These are phyloP conservation scores for Saksenaea vasiformis DNA, from an alignment of 371 early-diverging fungal species.

Conservation along the genomic window DNA sequence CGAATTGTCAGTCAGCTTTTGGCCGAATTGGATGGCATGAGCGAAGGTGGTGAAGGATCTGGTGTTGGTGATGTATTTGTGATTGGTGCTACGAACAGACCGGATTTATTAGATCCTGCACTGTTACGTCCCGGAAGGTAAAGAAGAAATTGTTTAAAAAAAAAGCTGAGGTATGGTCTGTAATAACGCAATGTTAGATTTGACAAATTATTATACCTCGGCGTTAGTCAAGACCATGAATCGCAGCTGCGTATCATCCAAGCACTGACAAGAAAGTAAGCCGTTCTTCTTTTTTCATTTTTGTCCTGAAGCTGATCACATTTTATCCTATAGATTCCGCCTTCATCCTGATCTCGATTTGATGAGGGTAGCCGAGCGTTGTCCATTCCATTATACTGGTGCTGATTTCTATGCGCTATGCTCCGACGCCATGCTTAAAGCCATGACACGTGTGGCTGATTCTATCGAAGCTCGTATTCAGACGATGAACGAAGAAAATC, in stretches of 20 bases:
- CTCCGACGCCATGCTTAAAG: slow-evolving; percentile 96
- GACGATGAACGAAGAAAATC: slow-evolving; percentile 34
- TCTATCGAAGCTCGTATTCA: slow-evolving; percentile 71
- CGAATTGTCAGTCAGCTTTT: slow-evolving; percentile 95
- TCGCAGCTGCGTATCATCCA: slow-evolving; percentile 85
- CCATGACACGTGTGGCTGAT: slow-evolving; percentile 87
- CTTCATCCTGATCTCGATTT: slow-evolving; percentile 79
- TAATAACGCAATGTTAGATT: slow-evolving; percentile 58
- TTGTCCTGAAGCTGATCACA: not conserved
- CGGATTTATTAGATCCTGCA: slow-evolving; percentile 98
- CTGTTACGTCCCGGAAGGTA: slow-evolving; percentile 67
- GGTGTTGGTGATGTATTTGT: slow-evolving; percentile 95
- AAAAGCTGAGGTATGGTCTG: not conserved
- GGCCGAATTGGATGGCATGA: slow-evolving; percentile 95
- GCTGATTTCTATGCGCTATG: slow-evolving; percentile 98
- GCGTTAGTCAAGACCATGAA: slow-evolving; percentile 86
- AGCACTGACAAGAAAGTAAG: slow-evolving; percentile 92
- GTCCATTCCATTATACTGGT: slow-evolving; percentile 93
- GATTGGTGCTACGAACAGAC: slow-evolving; percentile 99
- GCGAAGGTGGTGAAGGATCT: slow-evolving; percentile 45
- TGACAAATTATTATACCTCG: slow-evolving; percentile 94
- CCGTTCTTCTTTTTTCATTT: slow-evolving; percentile 2
- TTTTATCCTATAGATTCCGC: slow-evolving; percentile 60
- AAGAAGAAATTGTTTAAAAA: not conserved
- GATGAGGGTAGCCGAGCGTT: slow-evolving; percentile 72